Conservation (phyloP, 495 filamentous ascomycete genomes). For the Terfezia boudieri region DNA sequence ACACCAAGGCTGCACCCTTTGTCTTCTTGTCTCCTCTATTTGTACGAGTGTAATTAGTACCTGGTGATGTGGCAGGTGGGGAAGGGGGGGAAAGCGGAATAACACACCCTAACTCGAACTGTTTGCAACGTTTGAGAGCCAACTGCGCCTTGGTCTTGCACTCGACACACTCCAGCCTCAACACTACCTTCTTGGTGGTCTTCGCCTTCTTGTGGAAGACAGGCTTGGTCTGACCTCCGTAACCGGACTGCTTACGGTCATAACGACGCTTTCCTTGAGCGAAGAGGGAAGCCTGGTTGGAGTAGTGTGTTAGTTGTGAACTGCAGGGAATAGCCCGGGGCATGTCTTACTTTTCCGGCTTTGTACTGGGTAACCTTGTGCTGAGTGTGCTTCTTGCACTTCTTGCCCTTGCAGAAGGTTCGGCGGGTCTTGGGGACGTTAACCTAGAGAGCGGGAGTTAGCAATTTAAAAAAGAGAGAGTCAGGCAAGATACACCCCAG, state of each 20-base stretch:
- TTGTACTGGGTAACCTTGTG: conserved; percentile 97
- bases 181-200: conserved; percentile 99
- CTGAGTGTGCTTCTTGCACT: conserved; percentile 82
- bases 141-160: conserved; percentile 99
- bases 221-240: conserved; percentile 99
- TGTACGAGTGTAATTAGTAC: conserved; percentile 3
- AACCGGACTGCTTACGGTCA: conserved; percentile 98
- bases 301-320: neutral
- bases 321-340: neutral
- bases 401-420: conserved; percentile 87
- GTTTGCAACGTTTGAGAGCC: conserved; percentile 96
- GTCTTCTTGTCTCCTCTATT: conserved; percentile 99
- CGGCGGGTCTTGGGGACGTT: conserved; percentile 79
- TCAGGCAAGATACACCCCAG: neutral
- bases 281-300: conserved; percentile 57
- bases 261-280: conserved; percentile 99
- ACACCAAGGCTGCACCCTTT: conserved; percentile 98
- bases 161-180: conserved; percentile 80
- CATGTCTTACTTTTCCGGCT: conserved; percentile 46
- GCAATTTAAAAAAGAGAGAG: neutral
- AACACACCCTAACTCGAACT: conserved; percentile 95
- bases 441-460: conserved; percentile 31
- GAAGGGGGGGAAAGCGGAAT: neutral
- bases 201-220: conserved; percentile 99
- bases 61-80: no score